phyloP scores from a whole-genome alignment of 2,329 filamentous ascomycete species.

The Dendryphion nanum region DNA sequence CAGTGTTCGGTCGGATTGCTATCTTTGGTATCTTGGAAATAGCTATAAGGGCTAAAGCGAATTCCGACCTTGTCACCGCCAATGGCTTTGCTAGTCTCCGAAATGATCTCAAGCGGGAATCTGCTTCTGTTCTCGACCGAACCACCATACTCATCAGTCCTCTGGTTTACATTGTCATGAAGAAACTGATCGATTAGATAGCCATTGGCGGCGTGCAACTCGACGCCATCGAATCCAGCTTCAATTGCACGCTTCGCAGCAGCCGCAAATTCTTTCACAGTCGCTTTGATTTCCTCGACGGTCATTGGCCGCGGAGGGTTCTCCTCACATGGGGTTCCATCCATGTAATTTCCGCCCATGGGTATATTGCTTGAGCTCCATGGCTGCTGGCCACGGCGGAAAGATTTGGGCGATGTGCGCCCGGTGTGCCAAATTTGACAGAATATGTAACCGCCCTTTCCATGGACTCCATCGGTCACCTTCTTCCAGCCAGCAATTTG shows the following conservation, averaged over 20 bases:
- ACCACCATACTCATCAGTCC: conserved; percentile 23
- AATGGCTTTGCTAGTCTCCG: conserved; percentile 31
- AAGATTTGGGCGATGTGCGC: conserved; percentile 41
- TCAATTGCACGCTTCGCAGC: conserved; percentile 40
- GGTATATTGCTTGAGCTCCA: conserved; percentile 42
- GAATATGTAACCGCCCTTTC: conserved; percentile 50
- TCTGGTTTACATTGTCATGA: conserved; percentile 50
- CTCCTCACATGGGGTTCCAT: conserved; percentile 38
- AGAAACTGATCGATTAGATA: conserved; percentile 54
- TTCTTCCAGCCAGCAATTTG: conserved; percentile 51
- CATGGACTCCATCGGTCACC: conserved; percentile 52
- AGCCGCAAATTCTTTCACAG: conserved; percentile 38
- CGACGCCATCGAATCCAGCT: conserved; percentile 36
- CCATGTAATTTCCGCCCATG: conserved; percentile 40
- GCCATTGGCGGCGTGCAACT: conserved; percentile 46
- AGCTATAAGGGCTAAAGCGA: conserved; percentile 34
- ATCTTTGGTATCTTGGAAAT: conserved; percentile 43
- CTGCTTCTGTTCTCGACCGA: not conserved
- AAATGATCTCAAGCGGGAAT: conserved; percentile 46
- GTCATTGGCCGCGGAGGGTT: conserved; percentile 36
- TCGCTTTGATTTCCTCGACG: conserved; percentile 39
- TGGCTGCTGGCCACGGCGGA: conserved; percentile 37
- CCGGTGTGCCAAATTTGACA: conserved; percentile 50
- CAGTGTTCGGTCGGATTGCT: conserved; percentile 47
- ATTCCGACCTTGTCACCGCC: conserved; percentile 34